These are phyloP conservation scores for Aotearoamyces nothofagi DNA, from an alignment of 2,329 filamentous ascomycete species.

Conservation along the genomic window DNA sequence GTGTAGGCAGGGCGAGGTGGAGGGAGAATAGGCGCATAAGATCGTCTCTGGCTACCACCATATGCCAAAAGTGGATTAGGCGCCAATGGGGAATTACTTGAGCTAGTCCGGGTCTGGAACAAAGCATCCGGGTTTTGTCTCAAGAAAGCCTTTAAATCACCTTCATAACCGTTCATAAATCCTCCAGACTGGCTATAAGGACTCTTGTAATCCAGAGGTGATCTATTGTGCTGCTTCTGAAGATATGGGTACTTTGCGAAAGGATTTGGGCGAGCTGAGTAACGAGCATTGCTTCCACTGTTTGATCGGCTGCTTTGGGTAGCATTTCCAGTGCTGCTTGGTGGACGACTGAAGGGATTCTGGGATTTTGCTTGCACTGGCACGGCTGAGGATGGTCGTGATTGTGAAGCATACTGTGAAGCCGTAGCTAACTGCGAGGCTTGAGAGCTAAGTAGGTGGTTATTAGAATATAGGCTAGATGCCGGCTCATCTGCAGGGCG, in stretches of 20 bases:
- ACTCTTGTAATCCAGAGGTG: slow-evolving; percentile 38
- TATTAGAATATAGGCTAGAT: neutral
- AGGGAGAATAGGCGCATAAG: slow-evolving; percentile 1
- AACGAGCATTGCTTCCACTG: neutral
- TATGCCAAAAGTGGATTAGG: slow-evolving; percentile 46
- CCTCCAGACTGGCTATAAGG: slow-evolving; percentile 40
- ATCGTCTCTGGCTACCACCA: slow-evolving; percentile 3
- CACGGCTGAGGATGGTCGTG: neutral
- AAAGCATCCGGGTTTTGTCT: slow-evolving; percentile 5
- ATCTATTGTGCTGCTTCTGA: slow-evolving; percentile 44
- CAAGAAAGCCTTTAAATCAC: slow-evolving; percentile 17
- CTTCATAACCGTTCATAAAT: slow-evolving; percentile 47
- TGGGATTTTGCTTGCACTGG: slow-evolving; percentile 4
- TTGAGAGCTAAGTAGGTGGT: neutral
- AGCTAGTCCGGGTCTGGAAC: slow-evolving; percentile 13
- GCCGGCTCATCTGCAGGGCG: neutral
- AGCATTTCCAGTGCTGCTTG: slow-evolving; percentile 4
- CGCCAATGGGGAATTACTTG: slow-evolving; percentile 56
- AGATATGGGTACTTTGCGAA: slow-evolving; percentile 30
- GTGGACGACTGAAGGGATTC: slow-evolving; percentile 13
- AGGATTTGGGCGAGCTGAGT: slow-evolving; percentile 9
- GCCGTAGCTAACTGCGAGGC: neutral
- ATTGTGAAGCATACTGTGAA: neutral
- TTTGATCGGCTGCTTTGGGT: neutral
- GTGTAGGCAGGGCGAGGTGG: slow-evolving; percentile 4